A percentile compares a stretch with the other conserved stretches of the same genome.
These are phyloP conservation scores for Aspergillus sp. DNA, from an alignment of 2,329 filamentous ascomycete genomes.

Conservation along the genomic window DNA sequence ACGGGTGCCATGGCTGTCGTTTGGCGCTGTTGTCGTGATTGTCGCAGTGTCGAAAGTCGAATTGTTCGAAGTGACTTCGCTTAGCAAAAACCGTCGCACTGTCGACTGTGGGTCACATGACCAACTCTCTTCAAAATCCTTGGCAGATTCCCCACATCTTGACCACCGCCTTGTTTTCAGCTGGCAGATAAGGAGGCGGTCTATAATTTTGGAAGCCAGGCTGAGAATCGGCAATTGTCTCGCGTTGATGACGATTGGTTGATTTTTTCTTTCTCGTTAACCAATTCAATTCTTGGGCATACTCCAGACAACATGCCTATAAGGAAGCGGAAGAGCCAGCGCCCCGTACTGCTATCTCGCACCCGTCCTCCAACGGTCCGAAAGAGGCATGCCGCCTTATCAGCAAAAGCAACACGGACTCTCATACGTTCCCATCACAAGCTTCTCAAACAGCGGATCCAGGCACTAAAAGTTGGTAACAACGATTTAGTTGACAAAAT, in stretches of 20 bases:
- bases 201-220: background rate
- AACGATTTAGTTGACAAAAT: constrained; percentile 44
- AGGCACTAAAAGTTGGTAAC: constrained; percentile 51
- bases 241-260: background rate
- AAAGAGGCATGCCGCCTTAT: constrained; percentile 44
- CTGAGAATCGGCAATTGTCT: background rate
- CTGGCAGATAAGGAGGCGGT: constrained; percentile 4
- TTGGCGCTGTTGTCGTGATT: constrained; percentile 44
- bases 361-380: constrained; percentile 46
- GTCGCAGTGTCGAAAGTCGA: constrained; percentile 44
- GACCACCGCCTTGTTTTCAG: constrained; percentile 7
- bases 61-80: constrained; percentile 41
- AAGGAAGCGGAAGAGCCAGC: constrained; percentile 32
- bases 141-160: background rate
- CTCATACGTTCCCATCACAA: constrained; percentile 62
- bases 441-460: constrained; percentile 57
- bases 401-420: constrained; percentile 57
- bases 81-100: constrained; percentile 41
- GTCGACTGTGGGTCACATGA: constrained; percentile 41
- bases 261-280: background rate
- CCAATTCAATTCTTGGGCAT: background rate
- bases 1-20: constrained; percentile 50
- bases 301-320: constrained; percentile 25
- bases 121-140: constrained; percentile 16
- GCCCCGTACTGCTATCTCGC: constrained; percentile 42